Base-by-base conservation (phyloP, 768 basidiomycete species). In the Suillus variegatus region DNA sequence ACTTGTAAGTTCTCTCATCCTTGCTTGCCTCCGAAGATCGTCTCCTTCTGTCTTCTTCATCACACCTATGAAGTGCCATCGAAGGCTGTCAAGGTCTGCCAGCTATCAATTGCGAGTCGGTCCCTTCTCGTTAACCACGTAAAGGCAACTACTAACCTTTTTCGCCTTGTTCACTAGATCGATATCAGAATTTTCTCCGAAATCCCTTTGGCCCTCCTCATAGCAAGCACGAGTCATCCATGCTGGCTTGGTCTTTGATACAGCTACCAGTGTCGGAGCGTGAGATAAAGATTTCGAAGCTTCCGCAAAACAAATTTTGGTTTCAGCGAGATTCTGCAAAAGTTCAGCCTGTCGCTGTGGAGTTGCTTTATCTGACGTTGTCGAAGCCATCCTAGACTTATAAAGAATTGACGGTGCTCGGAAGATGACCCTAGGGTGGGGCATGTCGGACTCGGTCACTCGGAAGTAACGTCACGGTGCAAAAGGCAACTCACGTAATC, bases 141-240 rank as follows among this genome's bases (percentile, higher is more conserved):
- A 32, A 3, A 43, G 40, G 63, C 22, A 47, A 40, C 25, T 55
- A 78, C 85, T 67, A 74, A 92, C 92, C 72, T 84, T 80, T 65
- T 79, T 80, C 0, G 95, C 93, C 74, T 97, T 97, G 40, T 94
- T 94, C 46, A 88, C 89, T 66, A 99, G 77, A 72, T 99, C 96
- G 69, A 96, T 91, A 13, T 95, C 94, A 73, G 98, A 99, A 76
- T 99, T 99, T 80, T 99, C 97, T 8, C 97, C 97, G 73, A 99
- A 99, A 76, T 97, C 94, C 2, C 89, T 81, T 68, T 97, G 93
- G 0, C 92, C 94, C 16, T 83, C 82, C 60, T 91, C 84, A 73
- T 92, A 93, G 69, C 94, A 92, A 12, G 90, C 91, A 35, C 88
- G 81, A 66, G 99, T 88, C 76, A 99, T 97, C 10, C 88, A 86